Conservation (phyloP, 1,284 basidiomycete genomes). For the Trichosporon sp. region DNA sequence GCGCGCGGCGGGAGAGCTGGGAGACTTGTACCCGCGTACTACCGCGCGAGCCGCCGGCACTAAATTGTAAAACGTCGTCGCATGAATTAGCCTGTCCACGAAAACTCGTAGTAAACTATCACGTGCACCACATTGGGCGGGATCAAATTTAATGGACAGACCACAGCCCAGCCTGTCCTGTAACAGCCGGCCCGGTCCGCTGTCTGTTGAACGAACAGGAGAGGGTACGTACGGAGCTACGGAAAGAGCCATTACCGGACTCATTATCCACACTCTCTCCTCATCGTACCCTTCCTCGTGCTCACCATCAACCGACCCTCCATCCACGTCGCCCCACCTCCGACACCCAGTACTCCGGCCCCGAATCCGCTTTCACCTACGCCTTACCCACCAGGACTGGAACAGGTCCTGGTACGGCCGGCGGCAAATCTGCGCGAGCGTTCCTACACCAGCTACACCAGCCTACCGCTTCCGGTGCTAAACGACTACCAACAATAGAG, state of each 20-base stretch:
- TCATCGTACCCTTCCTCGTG: conserved; percentile 4
- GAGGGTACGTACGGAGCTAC: conserved; percentile 10
- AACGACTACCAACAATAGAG: not conserved
- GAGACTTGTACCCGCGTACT: not conserved
- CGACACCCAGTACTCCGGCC: conserved; percentile 7
- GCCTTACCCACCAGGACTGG: conserved; percentile 13
- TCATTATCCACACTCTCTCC: conserved; percentile 19
- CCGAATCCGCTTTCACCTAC: not conserved
- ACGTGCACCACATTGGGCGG: not conserved
- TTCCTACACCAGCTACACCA: not conserved
- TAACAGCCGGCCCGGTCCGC: conserved; percentile 13
- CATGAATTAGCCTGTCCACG: not conserved
- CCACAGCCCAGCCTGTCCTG: not conserved
- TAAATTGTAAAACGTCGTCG: not conserved
- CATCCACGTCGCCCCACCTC: conserved; percentile 12
- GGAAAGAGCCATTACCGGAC: conserved; percentile 19
- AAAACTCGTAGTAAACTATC: not conserved
- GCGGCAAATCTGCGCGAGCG: conserved; percentile 16
- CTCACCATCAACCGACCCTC: conserved; percentile 13
- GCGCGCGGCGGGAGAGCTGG: too few relatives aligned
- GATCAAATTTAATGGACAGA: not conserved
- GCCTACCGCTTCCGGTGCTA: not conserved
- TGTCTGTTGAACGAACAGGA: not conserved
- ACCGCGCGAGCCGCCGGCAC: not conserved
- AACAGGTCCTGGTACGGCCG: conserved; percentile 17